A percentile compares a stretch with the other conserved stretches of the same genome.
Conservation (phyloP, 306 rosid species). For the Dalbergia cultrata region DNA sequence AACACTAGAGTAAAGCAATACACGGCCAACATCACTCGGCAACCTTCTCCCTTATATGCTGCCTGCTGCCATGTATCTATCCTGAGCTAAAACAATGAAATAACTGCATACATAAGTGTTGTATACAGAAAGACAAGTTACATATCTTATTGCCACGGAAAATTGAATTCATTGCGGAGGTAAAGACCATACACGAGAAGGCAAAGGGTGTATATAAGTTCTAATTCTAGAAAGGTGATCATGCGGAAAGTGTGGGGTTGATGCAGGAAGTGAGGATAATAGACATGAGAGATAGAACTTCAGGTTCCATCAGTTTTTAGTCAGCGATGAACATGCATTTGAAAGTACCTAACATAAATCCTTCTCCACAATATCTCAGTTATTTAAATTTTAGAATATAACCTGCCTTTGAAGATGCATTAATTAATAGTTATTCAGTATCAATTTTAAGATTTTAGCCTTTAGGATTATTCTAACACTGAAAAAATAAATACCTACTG, state of each 20-base stretch:
- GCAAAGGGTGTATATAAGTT: too few relatives aligned
- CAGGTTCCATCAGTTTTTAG: not conserved
- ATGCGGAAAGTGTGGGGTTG: not conserved
- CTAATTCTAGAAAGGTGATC: too few relatives aligned
- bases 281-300: not conserved
- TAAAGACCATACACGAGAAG: not conserved
- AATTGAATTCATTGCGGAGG: not conserved
- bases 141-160: not conserved
- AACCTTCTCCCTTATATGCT: too few relatives aligned
- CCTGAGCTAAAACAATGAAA: too few relatives aligned
- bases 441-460: too few relatives aligned
- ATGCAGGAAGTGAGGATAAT: not conserved
- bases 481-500: too few relatives aligned
- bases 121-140: too few relatives aligned
- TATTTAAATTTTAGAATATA: not conserved
- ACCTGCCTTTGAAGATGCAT: slow-evolving; percentile 2
- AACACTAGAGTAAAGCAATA: too few relatives aligned
- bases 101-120: too few relatives aligned
- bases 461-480: too few relatives aligned
- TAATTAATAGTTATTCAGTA: not conserved
- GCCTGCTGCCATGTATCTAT: too few relatives aligned
- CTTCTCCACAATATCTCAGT: not conserved
- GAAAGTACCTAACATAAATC: not conserved
- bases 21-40: too few relatives aligned
- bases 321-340: not conserved